Base-by-base conservation (phyloP, 306 rosid species). In the Quercus suber region DNA sequence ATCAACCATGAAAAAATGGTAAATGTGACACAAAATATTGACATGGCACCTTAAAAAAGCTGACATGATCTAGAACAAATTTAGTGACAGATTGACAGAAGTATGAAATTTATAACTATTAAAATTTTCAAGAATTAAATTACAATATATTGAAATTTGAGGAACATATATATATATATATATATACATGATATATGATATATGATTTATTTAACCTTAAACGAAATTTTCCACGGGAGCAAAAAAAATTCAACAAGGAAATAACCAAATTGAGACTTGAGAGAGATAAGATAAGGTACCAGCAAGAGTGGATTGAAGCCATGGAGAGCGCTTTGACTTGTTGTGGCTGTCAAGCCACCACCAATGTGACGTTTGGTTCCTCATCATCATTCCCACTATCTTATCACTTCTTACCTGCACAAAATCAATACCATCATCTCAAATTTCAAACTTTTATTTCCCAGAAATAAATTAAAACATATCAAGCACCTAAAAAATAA, bases 241-340 rank as follows among this genome's bases (percentile, higher is more conserved):
- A 23, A 3, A 35, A 60, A 60, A 55, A 31, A 1, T 41, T 71
- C 63, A 21, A 17, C 7, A 41, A 69, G 70, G n/a, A 69, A 28
- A 70, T 51, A 69, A 57, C 65, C 43, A 67, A 61, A 67, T 49
- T 49, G 19, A 3, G 35, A 61, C 61, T 49, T 49, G 19, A 3
- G 25, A 20, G 27, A 28, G 17, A 19, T 15, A 51, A 61, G 71
- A 78, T 28, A 75, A 65, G 71, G 25, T 84, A 94, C 98, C 98
- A 10, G 86, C 59, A 12, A 94, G 84, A 78, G 97, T 84, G 76
- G 92, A 89, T 74, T 90, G 96, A 80, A 94, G 92, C 98, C 97
- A 90, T 15, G 92, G 90, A 6, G 97, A 87, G 43, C 92, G 87
- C 33, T 76, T 90, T 19, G 85, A 45, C 69, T 73, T 82, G 79